Evolutionary conservation across 2,329 filamentous ascomycete species (phyloP).

Genomic region (Beauveria varroae): DNA sequence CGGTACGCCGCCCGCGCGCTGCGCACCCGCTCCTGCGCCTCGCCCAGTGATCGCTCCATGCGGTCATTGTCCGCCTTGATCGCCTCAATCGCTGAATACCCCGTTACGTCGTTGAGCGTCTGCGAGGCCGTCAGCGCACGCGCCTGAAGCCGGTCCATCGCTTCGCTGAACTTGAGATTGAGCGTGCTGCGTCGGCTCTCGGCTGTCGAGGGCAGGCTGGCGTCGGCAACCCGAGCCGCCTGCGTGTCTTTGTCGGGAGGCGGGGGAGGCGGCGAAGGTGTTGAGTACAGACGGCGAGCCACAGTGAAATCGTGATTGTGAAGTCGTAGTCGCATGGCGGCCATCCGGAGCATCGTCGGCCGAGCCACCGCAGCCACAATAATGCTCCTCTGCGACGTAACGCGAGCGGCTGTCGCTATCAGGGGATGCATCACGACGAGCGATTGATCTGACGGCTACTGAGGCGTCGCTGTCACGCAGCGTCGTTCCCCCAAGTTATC

Average conservation of each 20-base stretch:
- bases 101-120: slow-evolving; percentile 87
- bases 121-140: slow-evolving; percentile 80
- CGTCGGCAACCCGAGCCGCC: background rate
- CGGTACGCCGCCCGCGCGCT: slow-evolving; percentile 70
- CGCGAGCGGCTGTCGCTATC: background rate
- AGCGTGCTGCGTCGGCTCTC: slow-evolving; percentile 26
- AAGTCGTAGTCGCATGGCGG: background rate
- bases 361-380: background rate
- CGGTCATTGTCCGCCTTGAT: slow-evolving; percentile 71
- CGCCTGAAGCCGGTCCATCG: slow-evolving; percentile 86
- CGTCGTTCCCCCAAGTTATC: background rate
- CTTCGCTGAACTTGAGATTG: slow-evolving; percentile 27
- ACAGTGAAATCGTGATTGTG: background rate
- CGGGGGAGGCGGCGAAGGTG: background rate
- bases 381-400: background rate
- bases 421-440: background rate
- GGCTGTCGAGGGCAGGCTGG: slow-evolving; percentile 25
- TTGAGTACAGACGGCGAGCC: background rate
- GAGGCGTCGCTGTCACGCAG: background rate
- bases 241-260: background rate
- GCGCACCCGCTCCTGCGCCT: slow-evolving; percentile 59
- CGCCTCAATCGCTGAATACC: slow-evolving; percentile 83
- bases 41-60: slow-evolving; percentile 52
- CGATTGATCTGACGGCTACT: background rate
- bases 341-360: background rate